Percentiles rank a stretch among this genome's conserved stretches.
phyloP scores from a whole-genome alignment of 495 filamentous ascomycete genomes.

The Aspergillus conjunctus region DNA sequence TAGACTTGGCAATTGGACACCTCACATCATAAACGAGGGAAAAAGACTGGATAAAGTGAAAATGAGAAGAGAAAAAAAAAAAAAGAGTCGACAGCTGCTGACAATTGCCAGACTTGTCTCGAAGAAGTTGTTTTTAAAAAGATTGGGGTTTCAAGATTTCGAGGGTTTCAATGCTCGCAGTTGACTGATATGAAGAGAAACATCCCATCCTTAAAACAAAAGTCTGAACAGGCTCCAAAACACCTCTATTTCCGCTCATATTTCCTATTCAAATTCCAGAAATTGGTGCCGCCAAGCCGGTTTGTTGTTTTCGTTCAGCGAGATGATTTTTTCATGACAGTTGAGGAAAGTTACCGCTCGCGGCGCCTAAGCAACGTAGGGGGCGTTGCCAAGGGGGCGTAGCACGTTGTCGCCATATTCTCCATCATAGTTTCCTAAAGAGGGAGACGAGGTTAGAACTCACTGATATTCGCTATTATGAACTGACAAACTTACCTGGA shows the following conservation, averaged over 20 bases:
- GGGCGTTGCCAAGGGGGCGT: constrained; percentile 45
- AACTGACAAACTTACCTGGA: constrained; percentile 51
- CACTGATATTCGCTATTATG: background rate
- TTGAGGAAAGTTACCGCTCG: constrained; percentile 7
- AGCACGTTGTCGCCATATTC: constrained; percentile 67
- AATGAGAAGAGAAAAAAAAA: constrained; percentile 8
- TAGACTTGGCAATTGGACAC: background rate
- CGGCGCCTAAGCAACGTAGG: constrained; percentile 28
- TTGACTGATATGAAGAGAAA: constrained; percentile 8
- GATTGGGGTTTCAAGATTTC: background rate
- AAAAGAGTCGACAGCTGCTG: constrained; percentile 9
- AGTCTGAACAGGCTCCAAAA: background rate
- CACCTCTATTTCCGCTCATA: background rate
- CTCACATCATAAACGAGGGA: background rate
- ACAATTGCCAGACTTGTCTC: constrained; percentile 18
- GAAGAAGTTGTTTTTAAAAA: background rate
- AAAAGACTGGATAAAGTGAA: constrained; percentile 4
- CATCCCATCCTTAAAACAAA: background rate
- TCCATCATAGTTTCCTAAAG: constrained; percentile 65
- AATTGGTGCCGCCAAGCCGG: background rate
- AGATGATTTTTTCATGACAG: background rate
- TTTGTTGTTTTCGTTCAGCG: background rate
- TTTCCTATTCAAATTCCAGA: background rate
- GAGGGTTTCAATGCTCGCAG: constrained; percentile 1
- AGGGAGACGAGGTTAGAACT: constrained; percentile 7